Evolutionary conservation across 2,329 filamentous ascomycete species (phyloP), one percentile per base, ranked within the genome.

Genomic region (Colletotrichum neosansevieriae): DNA sequence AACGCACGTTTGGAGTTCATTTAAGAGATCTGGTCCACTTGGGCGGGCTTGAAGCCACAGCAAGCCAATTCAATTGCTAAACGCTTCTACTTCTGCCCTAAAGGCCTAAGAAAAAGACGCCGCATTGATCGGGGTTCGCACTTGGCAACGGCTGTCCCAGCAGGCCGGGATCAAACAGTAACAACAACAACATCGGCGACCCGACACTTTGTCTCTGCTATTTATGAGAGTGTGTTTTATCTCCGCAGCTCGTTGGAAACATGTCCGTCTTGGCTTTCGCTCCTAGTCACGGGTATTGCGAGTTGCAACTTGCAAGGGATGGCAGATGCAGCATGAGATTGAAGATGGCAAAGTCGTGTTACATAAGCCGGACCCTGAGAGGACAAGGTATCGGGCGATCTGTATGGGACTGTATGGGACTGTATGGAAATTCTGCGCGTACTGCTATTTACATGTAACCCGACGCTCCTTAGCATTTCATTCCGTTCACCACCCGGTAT

Each of bases 1-100:
- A 67, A 67, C 64, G 32, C 60, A 59, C 59, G 65, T 64, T 65
- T 63, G 54, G 54, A 54, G 65, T 50, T 15, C 63, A 63, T 42
- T 63, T 36, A 45, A 36, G 32, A 42, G 47, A 29, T 13, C 49
- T 51, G 44, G 59, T 24, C 24, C 24, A 24, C 24, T 4, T 5
- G 24, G 24, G 24, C 24, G 24, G 24, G 24, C 24, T 24, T 58
- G 21, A 32, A 24, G 36, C 6, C 53, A 44, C 21, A 32, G 19
- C 24, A 24, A 24, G 24, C 24, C 24, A 24, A 24, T 5, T 24
- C 9, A 24, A 59, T 47, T 34, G 44, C 61, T 64, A 44, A 44
- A 24, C 21, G 40, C 36, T 64, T n/a, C 61, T 45, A 45, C 36
- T 29, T 15, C 34, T 51, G 59, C 63, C 63, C 58, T 67, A 67